A percentile compares a stretch with the other conserved stretches of the same genome.
phyloP scores from a whole-genome alignment of 139 green algal genomes.

The Micromonas commoda region DNA sequence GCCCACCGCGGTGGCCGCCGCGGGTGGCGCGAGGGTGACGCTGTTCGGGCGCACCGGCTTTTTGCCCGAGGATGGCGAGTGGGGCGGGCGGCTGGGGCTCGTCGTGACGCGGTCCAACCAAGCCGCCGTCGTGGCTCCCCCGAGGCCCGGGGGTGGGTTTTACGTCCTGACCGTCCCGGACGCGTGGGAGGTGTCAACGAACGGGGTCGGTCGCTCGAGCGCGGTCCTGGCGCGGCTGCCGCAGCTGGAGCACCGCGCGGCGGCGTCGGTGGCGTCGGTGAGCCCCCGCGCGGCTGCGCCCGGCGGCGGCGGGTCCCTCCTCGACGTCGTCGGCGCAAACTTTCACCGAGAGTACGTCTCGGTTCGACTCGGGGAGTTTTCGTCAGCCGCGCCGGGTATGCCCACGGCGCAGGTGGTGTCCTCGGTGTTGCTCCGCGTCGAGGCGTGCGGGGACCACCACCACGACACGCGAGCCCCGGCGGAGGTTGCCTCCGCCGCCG shows the following conservation, averaged over 20 bases:
- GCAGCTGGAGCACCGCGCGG: background rate
- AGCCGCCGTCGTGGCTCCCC: background rate
- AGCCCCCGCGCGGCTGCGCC: no score
- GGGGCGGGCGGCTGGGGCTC: background rate
- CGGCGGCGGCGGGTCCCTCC: background rate
- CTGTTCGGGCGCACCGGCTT: background rate
- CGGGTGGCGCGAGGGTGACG: background rate
- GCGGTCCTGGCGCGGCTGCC: background rate
- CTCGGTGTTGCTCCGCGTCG: background rate
- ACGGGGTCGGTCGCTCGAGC: no score
- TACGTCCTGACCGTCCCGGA: background rate
- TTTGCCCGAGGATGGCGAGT: background rate
- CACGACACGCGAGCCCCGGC: background rate
- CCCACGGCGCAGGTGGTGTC: background rate
- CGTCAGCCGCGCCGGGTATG: background rate
- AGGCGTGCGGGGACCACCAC: background rate
- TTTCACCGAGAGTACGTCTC: background rate
- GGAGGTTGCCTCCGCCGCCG: background rate
- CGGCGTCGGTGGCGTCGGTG: background rate
- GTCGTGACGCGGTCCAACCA: background rate
- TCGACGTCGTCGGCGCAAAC: background rate
- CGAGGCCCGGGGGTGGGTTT: background rate
- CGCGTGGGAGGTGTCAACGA: background rate
- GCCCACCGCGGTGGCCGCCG: background rate
- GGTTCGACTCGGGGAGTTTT: background rate